Base-by-base conservation (phyloP, 345 rosid genomes). In the Brassica cretica region DNA sequence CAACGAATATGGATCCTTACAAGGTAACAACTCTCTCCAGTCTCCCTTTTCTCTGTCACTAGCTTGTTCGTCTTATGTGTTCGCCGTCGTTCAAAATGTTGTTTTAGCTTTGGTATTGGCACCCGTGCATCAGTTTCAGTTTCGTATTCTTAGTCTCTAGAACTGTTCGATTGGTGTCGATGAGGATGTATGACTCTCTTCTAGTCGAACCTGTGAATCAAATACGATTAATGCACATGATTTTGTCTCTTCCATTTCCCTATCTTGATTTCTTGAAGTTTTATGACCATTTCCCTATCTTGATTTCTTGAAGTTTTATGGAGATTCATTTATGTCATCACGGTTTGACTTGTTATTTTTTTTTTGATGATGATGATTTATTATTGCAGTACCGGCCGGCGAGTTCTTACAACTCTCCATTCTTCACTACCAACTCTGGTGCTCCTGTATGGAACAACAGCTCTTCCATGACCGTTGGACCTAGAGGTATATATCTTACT, bases 1-100 rank as follows among this genome's bases (percentile, higher is more conserved):
- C 37, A 61, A 8, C 67, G 35, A 51, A 78, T 18, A 87, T 87
- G 89, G 89, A 87, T 83, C 89, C 89, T 2, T 87, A 87, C 88
- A 87, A 82, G 85, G 85, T 82, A 49, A 59, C 79, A 2, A 2
- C 53, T 62, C 46, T 49, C 4, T 21, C 24, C 24, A 21, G 24
- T 21, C 24, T 46, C 10, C 30, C 8, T 65, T 21, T 16, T 24
- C 5, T 68, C 66, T n/a, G 18, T 15, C 12, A 39, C 5, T 27
- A 27, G 5, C 30, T 18, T 21, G n/a, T 14, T 53, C 59, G 1
- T 53, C 10, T 14, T 3, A 44, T 12, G 51, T 11, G 55, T 14
- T 46, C 16, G 51, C 18, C 0, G 11, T 4, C 56, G 3, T 33
- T 66, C 14, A 8, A 51, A 68, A 25, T 27, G 62, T 4, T 59